phyloP scores from a whole-genome alignment of 106 monocot genomes.

The Allium fistulosum region DNA sequence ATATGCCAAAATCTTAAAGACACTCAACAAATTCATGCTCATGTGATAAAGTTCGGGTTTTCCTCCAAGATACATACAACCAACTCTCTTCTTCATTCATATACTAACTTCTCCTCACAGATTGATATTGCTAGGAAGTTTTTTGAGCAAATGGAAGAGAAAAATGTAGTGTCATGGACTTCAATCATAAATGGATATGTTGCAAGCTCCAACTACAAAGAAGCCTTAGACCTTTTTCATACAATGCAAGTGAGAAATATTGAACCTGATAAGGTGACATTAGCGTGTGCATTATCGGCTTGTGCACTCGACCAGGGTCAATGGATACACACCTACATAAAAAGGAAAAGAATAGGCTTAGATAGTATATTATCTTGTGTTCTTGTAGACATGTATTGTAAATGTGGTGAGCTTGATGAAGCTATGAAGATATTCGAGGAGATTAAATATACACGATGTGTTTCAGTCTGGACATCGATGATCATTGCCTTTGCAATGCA shows the following conservation, averaged over 20 bases:
- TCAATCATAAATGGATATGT: conserved; percentile 63
- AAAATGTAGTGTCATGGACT: conserved; percentile 54
- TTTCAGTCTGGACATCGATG: conserved; percentile 61
- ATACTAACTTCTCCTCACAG: conserved; percentile 35
- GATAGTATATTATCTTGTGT: conserved; percentile 35
- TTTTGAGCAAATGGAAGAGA: conserved; percentile 44
- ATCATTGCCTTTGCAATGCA: conserved; percentile 47
- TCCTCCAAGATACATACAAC: conserved; percentile 26
- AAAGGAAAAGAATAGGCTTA: conserved; percentile 29
- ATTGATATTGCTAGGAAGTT: conserved; percentile 37
- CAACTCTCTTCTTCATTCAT: conserved; percentile 48
- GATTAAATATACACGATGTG: conserved; percentile 26
- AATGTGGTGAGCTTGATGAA: conserved; percentile 44
- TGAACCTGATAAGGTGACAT: conserved; percentile 48
- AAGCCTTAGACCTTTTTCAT: conserved; percentile 31
- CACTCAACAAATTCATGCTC: conserved; percentile 29
- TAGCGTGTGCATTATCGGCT: conserved; percentile 39
- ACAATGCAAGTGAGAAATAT: conserved; percentile 41
- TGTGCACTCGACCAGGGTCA: conserved; percentile 44
- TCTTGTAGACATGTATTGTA: conserved; percentile 71
- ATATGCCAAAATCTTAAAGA: conserved; percentile 34
- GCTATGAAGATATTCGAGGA: conserved; percentile 34
- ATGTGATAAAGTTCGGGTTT: conserved; percentile 42
- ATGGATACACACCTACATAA: conserved; percentile 37
- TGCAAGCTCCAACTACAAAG: conserved; percentile 20